Percentiles rank a stretch among this genome's conserved stretches.
Evolutionary conservation across 1,284 basidiomycete genomes (phyloP).

Genomic region (Heterobasidion parviporum): DNA sequence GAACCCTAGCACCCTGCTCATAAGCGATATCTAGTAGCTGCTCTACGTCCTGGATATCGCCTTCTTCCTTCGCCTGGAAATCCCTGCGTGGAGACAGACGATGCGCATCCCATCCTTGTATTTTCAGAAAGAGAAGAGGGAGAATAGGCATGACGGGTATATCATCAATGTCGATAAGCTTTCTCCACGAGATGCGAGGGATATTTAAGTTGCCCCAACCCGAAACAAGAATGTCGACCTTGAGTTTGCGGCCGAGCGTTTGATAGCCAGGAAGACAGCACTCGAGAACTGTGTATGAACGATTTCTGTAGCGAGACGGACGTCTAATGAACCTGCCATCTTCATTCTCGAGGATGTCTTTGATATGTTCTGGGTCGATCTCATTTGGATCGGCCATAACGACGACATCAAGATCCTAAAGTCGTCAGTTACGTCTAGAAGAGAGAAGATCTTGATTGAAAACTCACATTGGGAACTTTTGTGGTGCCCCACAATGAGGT

Average conservation of each 20-base stretch:
- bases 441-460: neutral
- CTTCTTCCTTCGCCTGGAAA: neutral
- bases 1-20: neutral
- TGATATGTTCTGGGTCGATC: neutral
- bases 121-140: constrained; percentile 6
- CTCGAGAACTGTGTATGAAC: neutral
- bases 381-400: neutral
- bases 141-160: constrained; percentile 8
- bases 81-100: neutral
- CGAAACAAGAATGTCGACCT: constrained; percentile 7
- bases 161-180: neutral
- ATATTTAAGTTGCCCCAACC: neutral
- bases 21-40: constrained; percentile 1
- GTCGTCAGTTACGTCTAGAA: neutral
- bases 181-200: neutral
- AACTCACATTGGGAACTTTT: neutral
- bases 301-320: neutral
- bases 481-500: neutral
- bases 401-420: neutral
- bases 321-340: neutral
- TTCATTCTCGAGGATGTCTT: neutral
- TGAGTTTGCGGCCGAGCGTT: neutral
- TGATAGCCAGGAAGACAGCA: neutral
- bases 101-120: constrained; percentile 5
- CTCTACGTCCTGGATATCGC: neutral